Conservation (phyloP, 73 alveolate species). For the Tetrahymena thermophila region DNA sequence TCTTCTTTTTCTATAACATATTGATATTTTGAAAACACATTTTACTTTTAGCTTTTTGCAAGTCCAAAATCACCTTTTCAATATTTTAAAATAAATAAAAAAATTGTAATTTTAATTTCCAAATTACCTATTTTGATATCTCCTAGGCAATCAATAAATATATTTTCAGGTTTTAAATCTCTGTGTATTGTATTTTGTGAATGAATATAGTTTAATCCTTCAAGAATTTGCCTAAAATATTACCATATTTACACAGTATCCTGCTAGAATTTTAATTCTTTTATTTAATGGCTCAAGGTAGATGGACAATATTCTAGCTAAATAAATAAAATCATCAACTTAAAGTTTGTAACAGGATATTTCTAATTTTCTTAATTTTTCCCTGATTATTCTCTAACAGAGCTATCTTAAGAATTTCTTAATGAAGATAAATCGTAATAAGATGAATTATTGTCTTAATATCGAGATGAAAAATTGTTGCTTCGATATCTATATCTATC, state of each 20-base stretch:
- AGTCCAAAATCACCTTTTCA: slow-evolving; percentile 35
- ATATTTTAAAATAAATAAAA: not conserved
- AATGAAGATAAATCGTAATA: not conserved
- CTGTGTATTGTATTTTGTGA: slow-evolving; percentile 29
- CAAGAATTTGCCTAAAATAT: slow-evolving; percentile 23
- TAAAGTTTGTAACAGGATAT: not conserved
- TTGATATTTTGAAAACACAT: not conserved
- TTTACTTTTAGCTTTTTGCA: slow-evolving; percentile 15
- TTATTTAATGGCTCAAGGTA: slow-evolving; percentile 10
- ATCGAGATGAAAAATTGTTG: slow-evolving; percentile 2
- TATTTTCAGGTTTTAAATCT: slow-evolving; percentile 48
- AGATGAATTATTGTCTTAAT: slow-evolving; percentile 7
- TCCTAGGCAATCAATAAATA: slow-evolving; percentile 26
- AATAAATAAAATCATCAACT: slow-evolving; percentile 9
- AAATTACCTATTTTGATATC: slow-evolving; percentile 28
- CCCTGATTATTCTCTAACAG: not conserved
- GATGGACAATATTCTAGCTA: slow-evolving; percentile 29
- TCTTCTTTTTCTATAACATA: slow-evolving; percentile 2
- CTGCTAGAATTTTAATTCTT: slow-evolving; percentile 1
- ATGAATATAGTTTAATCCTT: slow-evolving; percentile 26
- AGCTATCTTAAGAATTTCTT: not conserved
- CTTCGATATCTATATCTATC: slow-evolving; percentile 20
- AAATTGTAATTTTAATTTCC: too few relatives aligned
- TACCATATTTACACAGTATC: slow-evolving; percentile 27
- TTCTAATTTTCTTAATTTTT: not conserved